A percentile compares a stretch with the other conserved stretches of the same genome.
Evolutionary conservation across 495 filamentous ascomycete genomes (phyloP).

Genomic region (Cryomyces antarcticus): DNA sequence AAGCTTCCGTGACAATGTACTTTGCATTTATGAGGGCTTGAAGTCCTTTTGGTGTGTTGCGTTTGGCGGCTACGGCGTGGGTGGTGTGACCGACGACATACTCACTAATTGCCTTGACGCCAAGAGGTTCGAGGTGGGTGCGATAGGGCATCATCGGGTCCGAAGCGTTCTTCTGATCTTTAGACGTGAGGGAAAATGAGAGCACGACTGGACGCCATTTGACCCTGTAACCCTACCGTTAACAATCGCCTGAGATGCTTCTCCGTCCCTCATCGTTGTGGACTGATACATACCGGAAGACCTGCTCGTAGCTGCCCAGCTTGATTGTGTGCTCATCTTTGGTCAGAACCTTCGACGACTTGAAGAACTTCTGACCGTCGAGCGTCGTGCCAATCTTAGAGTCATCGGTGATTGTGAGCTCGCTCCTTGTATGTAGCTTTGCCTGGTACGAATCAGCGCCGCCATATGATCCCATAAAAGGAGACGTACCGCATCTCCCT

Average conservation of each 20-base stretch:
- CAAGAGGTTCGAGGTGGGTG: conserved; percentile 50
- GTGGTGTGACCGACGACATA: conserved; percentile 56
- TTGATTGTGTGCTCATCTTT: conserved; percentile 41
- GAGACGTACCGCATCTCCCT: conserved; percentile 46
- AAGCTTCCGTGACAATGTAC: conserved; percentile 61
- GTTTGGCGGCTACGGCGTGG: conserved; percentile 72
- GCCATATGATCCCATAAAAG: neutral
- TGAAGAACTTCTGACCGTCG: conserved; percentile 43
- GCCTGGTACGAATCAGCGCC: conserved; percentile 19
- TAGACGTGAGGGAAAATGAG: conserved; percentile 63
- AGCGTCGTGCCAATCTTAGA: conserved; percentile 66
- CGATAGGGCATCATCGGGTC: conserved; percentile 35
- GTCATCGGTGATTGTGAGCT: conserved; percentile 32
- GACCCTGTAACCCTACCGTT: conserved; percentile 28
- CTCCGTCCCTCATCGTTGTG: conserved; percentile 1
- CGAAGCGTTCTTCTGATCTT: conserved; percentile 41
- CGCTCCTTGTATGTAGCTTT: conserved; percentile 39
- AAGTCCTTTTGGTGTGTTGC: conserved; percentile 67
- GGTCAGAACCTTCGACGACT: conserved; percentile 29
- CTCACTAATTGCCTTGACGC: conserved; percentile 62
- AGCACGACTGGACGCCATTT: conserved; percentile 66
- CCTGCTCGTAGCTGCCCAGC: conserved; percentile 40
- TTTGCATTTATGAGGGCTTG: conserved; percentile 75
- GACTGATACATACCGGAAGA: conserved; percentile 23
- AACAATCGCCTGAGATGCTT: neutral